These are phyloP conservation scores for Uncinocarpus reesii DNA, from an alignment of 2,329 filamentous ascomycete genomes.

Conservation along the genomic window DNA sequence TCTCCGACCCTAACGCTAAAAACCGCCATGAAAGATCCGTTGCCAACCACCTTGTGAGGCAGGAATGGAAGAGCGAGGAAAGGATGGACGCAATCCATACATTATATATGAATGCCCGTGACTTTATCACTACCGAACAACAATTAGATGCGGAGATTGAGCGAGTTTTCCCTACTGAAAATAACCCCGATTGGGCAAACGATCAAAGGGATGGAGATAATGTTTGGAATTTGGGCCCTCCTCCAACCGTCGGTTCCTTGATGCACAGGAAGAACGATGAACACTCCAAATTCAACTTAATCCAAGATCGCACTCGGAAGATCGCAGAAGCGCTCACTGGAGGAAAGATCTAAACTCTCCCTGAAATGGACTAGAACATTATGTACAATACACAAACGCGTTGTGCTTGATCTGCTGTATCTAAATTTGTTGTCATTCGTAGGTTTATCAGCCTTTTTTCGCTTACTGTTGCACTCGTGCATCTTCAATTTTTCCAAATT, in stretches of 20 bases:
- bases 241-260: constrained; percentile 33
- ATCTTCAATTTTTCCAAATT: not conserved
- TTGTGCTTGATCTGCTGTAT: too few relatives aligned
- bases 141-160: constrained; percentile 68
- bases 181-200: constrained; percentile 35
- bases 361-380: not conserved
- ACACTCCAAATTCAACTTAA: constrained; percentile 33
- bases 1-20: constrained; percentile 55
- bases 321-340: constrained; percentile 59
- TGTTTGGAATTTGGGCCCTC: constrained; percentile 43
- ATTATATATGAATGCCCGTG: constrained; percentile 76
- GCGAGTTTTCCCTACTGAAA: constrained; percentile 58
- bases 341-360: constrained; percentile 38
- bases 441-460: too few relatives aligned
- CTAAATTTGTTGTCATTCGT: too few relatives aligned
- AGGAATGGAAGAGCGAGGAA: constrained; percentile 46
- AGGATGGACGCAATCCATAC: constrained; percentile 66
- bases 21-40: constrained; percentile 39
- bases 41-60: constrained; percentile 34
- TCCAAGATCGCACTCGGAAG: constrained; percentile 50
- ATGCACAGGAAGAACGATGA: constrained; percentile 27
- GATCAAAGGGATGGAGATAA: constrained; percentile 37
- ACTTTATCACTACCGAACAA: constrained; percentile 74
- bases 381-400: constrained; percentile 7
- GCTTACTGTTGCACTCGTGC: too few relatives aligned